phyloP scores from a whole-genome alignment of 2,329 filamentous ascomycete species.

The Aspergillus eucalypticola region DNA sequence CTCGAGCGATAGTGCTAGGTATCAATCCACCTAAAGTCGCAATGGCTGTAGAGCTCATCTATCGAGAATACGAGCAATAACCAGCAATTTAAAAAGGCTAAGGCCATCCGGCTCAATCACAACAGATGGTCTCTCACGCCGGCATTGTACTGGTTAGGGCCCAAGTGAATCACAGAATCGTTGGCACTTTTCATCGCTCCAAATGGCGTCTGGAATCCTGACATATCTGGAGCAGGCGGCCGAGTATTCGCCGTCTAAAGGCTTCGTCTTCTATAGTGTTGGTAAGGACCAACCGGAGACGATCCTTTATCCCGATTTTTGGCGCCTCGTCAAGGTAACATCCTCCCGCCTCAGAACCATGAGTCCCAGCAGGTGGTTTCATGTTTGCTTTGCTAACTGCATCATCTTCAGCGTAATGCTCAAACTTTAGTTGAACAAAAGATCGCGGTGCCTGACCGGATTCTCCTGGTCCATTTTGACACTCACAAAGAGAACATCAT shows the following conservation, averaged over 20 bases:
- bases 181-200: background rate
- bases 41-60: background rate
- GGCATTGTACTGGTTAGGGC: background rate
- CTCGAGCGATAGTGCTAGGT: background rate
- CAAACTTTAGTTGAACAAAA: background rate
- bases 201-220: background rate
- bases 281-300: background rate
- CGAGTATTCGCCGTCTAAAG: background rate
- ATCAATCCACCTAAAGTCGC: background rate
- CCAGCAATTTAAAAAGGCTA: background rate
- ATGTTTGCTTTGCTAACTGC: background rate
- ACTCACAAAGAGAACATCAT: constrained; percentile 38
- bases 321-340: background rate
- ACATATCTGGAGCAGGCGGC: background rate
- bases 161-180: background rate
- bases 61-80: background rate
- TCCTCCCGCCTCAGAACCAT: background rate
- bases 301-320: background rate
- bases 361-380: background rate
- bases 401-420: background rate
- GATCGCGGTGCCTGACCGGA: background rate
- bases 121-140: background rate
- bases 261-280: background rate
- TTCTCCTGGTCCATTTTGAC: constrained; percentile 34
- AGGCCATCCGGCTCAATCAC: background rate